Percentiles rank a stretch among this genome's conserved stretches.
Conservation (phyloP, 2,329 filamentous ascomycete genomes). For the Capronia americana region DNA sequence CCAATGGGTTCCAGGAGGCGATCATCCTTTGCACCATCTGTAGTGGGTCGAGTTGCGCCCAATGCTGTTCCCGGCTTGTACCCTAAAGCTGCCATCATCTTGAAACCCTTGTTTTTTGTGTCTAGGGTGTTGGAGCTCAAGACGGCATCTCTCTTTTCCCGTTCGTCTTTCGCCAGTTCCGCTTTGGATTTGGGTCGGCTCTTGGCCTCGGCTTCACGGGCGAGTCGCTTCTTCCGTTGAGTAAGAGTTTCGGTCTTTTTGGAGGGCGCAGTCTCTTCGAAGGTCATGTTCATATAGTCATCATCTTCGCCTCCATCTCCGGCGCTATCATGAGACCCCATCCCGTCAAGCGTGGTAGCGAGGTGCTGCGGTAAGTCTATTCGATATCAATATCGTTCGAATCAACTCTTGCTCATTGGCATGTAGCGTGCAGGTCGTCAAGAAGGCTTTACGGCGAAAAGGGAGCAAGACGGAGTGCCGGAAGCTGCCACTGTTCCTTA, state of each 20-base stretch:
- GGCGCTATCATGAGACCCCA: constrained; percentile 16
- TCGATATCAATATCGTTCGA: constrained; percentile 11
- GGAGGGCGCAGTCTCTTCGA: constrained; percentile 66
- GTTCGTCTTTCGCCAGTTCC: constrained; percentile 77
- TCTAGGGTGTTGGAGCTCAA: constrained; percentile 76
- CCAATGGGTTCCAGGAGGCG: constrained; percentile 74
- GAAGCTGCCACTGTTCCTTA: neutral
- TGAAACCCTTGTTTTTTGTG: constrained; percentile 76
- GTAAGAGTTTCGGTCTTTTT: constrained; percentile 66
- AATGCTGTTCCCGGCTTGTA: constrained; percentile 78
- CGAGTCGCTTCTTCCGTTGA: constrained; percentile 62
- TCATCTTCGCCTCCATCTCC: constrained; percentile 66
- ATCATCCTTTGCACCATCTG: constrained; percentile 41
- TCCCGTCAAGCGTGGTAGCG: neutral
- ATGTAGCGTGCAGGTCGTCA: neutral
- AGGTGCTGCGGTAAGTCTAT: neutral
- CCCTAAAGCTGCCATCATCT: constrained; percentile 97
- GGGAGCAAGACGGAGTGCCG: neutral
- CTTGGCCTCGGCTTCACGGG: constrained; percentile 69
- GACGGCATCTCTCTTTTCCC: constrained; percentile 73
- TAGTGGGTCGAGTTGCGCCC: constrained; percentile 63
- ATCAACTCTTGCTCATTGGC: neutral
- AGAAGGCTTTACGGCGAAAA: neutral
- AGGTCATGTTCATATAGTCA: constrained; percentile 97
- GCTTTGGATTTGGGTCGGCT: constrained; percentile 76